A percentile compares a stretch with the other conserved stretches of the same genome.
These are phyloP conservation scores for Rhodomyrtus tomentosa DNA, from an alignment of 345 rosid genomes.

Conservation along the genomic window DNA sequence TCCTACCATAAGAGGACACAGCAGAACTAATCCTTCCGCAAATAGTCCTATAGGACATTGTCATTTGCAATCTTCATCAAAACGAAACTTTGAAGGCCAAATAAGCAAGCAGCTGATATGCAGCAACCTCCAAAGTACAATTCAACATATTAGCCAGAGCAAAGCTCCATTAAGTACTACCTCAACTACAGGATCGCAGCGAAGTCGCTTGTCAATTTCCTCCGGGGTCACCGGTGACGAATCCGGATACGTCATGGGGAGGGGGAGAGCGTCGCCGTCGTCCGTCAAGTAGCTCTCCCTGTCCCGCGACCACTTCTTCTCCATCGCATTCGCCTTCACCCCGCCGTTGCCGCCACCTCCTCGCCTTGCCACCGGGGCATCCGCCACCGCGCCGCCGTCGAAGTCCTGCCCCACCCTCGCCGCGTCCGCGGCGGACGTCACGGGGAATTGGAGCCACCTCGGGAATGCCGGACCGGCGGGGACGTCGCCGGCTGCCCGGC, in stretches of 20 bases:
- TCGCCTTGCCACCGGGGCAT: constrained; percentile 5
- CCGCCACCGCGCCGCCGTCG: constrained; percentile 17
- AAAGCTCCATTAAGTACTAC: constrained; percentile 9
- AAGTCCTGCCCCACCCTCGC: constrained; percentile 33
- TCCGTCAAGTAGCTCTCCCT: constrained; percentile 70
- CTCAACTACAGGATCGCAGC: constrained; percentile 65
- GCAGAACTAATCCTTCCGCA: neutral
- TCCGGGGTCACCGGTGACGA: constrained; percentile 66
- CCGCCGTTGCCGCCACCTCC: constrained; percentile 11
- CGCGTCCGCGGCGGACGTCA: constrained; percentile 15
- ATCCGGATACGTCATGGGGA: constrained; percentile 87
- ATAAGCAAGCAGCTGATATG: neutral
- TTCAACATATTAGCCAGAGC: neutral
- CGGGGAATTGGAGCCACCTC: constrained; percentile 31
- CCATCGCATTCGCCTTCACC: constrained; percentile 45
- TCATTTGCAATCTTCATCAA: neutral
- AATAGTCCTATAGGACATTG: neutral
- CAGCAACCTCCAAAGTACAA: neutral
- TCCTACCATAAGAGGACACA: neutral
- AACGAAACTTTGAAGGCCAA: neutral
- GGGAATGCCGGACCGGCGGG: constrained; percentile 32
- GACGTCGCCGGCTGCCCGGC: constrained; percentile 62
- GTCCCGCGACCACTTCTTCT: constrained; percentile 67
- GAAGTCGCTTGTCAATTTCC: constrained; percentile 60
- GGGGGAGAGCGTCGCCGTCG: constrained; percentile 71